Evolutionary conservation across 805 yeast genomes (phyloP).

Genomic region (Ogataea ganodermae): DNA sequence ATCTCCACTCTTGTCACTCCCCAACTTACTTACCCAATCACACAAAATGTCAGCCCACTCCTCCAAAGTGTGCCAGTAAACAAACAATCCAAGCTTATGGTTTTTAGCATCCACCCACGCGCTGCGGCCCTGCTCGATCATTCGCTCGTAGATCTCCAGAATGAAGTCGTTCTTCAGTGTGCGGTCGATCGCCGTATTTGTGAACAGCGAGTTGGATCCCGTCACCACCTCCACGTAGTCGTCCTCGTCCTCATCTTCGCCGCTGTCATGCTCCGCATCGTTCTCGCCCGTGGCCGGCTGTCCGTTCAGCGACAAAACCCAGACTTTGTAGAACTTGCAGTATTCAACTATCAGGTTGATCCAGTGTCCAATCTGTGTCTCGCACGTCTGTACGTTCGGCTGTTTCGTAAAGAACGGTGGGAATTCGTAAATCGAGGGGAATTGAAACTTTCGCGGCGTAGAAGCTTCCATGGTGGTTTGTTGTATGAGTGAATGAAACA

Average conservation of each 20-base stretch:
- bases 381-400: conserved; percentile 76
- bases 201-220: conserved; percentile 41
- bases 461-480: not conserved
- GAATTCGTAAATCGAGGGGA: conserved; percentile 65
- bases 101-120: conserved; percentile 51
- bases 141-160: conserved; percentile 53
- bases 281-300: conserved; percentile 18
- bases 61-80: conserved; percentile 71
- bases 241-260: conserved; percentile 21
- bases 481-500: too few species aligned
- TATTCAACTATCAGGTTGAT: conserved; percentile 58
- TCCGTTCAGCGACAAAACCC: conserved; percentile 50
- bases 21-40: conserved; percentile 50
- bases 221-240: conserved; percentile 12
- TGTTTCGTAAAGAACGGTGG: conserved; percentile 94
- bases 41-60: conserved; percentile 65
- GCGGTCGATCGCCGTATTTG: conserved; percentile 53
- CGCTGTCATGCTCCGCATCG: conserved; percentile 34
- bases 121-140: conserved; percentile 60
- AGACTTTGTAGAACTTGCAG: conserved; percentile 56
- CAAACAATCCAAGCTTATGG: conserved; percentile 47
- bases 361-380: conserved; percentile 84
- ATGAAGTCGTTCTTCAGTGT: conserved; percentile 55
- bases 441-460: conserved; percentile 23
- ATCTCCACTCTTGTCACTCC: not conserved